phyloP scores from a whole-genome alignment of 2,329 filamentous ascomycete genomes.

The Zarea fungicola region DNA sequence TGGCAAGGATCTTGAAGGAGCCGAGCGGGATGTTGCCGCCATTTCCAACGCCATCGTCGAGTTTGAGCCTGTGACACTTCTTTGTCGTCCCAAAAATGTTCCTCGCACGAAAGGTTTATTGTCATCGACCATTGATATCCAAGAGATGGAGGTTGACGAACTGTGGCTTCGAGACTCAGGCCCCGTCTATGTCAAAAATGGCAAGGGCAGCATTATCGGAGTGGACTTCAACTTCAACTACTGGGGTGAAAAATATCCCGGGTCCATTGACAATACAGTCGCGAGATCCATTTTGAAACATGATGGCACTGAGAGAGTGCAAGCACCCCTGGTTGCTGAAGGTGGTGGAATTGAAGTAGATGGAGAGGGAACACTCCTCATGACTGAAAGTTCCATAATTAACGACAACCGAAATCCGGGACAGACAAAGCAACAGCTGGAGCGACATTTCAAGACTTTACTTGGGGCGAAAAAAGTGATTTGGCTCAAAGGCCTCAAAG shows the following conservation, averaged over 20 bases:
- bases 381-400: slow-evolving; percentile 12
- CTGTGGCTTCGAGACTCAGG: slow-evolving; percentile 32
- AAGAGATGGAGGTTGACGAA: slow-evolving; percentile 10
- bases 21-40: slow-evolving; percentile 6
- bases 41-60: slow-evolving; percentile 10
- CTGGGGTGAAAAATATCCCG: slow-evolving; percentile 11
- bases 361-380: slow-evolving; percentile 11
- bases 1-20: not conserved
- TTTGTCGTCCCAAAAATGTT: slow-evolving; percentile 1
- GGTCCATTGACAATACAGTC: not conserved
- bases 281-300: not conserved
- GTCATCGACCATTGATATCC: not conserved
- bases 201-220: slow-evolving; percentile 27
- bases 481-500: slow-evolving; percentile 12
- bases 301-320: not conserved
- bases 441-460: not conserved
- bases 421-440: slow-evolving; percentile 2
- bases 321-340: slow-evolving; percentile 12
- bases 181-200: slow-evolving; percentile 46
- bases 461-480: slow-evolving; percentile 13
- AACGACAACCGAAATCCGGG: slow-evolving; percentile 14
- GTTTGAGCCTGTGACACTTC: slow-evolving; percentile 13
- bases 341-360: slow-evolving; percentile 14
- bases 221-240: slow-evolving; percentile 16
- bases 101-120: not conserved